Base-by-base conservation (phyloP, 2,329 filamentous ascomycete genomes). In the Cordyceps tenuipes region DNA sequence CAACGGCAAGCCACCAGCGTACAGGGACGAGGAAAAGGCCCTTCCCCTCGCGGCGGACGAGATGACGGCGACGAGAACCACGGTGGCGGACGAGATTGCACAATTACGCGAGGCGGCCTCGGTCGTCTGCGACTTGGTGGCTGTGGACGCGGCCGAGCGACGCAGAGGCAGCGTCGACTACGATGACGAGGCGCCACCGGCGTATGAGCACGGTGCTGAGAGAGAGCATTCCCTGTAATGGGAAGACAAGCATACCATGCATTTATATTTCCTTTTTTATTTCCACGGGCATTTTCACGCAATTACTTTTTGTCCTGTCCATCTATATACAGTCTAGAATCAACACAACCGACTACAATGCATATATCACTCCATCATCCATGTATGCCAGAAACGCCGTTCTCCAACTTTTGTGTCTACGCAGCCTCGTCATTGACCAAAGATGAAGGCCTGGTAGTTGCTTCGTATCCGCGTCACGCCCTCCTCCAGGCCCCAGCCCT, bases 361-460 rank as follows among this genome's bases (percentile, higher is more conserved):
- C 54, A 57, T 55, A 17, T 34, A 44, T 46, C 29, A 23, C 29
- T 44, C 44, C 36, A 26, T n/a, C 39, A n/a, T 43, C 39, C n/a
- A 43, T n/a, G 17, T 43, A n/a, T 43, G n/a, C 17, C 39, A 6
- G 17, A 43, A 3, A 43, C 12, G 23, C 13, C 15, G 12, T 8
- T n/a, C 15, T n/a, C 39, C 15, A n/a, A 17, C 13, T 43, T 43
- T 10, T 36, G 3, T 36, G 29, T 21, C 2, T 34, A 10, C 46
- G 21, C n/a, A 52, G 15, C 29, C 2, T 29, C 15, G 6, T 31
- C 73, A 36, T 68, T 63, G 71, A 3, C 89, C 90, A 71, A 88
- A 88, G 9, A 90, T 79, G 71, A 96, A 97, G 4, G 79, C 77
- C 57, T 79, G 80, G 82, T 90, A 97, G 69, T 97, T 99, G 26